Percentiles rank a stretch among this genome's conserved stretches.
These are phyloP conservation scores for Strigomonas galati DNA, from an alignment of 208 protist genomes.

Conservation along the genomic window DNA sequence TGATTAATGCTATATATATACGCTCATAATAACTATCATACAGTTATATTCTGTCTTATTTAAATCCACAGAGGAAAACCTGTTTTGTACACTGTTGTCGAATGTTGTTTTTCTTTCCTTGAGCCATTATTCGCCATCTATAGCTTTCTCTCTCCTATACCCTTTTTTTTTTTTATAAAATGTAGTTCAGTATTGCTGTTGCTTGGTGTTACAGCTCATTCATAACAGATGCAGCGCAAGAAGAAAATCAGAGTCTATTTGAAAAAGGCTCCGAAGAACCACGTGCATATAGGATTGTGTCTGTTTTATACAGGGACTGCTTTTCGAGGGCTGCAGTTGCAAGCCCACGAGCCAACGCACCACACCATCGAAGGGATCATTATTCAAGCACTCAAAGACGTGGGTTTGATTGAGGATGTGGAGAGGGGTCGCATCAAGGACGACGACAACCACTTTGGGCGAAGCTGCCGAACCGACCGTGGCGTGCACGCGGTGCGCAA, in stretches of 20 bases:
- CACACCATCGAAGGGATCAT: constrained; percentile 82
- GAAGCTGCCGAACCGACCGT: constrained; percentile 80
- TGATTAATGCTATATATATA: not conserved
- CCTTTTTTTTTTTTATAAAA: not conserved
- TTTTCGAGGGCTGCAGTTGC: constrained; percentile 80
- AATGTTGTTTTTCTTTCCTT: not conserved
- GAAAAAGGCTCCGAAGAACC: constrained; percentile 50
- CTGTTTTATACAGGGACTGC: constrained; percentile 63
- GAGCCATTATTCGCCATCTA: too few species aligned
- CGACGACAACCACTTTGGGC: constrained; percentile 53
- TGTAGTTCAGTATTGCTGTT: not conserved
- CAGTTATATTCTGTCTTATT: not conserved
- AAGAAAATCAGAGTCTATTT: constrained; percentile 13
- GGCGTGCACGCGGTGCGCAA: constrained; percentile 85
- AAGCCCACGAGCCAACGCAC: constrained; percentile 64
- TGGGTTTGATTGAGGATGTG: constrained; percentile 42
- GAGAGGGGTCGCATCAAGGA: constrained; percentile 35
- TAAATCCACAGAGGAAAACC: not conserved
- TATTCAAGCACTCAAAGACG: constrained; percentile 65
- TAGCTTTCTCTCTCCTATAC: too few species aligned
- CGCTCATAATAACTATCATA: not conserved
- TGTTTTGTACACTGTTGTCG: not conserved
- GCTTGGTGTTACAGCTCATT: too few species aligned
- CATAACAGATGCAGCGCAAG: constrained; percentile 15
- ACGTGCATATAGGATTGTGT: constrained; percentile 61